A percentile compares a stretch with the other conserved stretches of the same genome.
These are phyloP conservation scores for Penstemon newberryi DNA, from an alignment of 257 asterid species.

Conservation along the genomic window DNA sequence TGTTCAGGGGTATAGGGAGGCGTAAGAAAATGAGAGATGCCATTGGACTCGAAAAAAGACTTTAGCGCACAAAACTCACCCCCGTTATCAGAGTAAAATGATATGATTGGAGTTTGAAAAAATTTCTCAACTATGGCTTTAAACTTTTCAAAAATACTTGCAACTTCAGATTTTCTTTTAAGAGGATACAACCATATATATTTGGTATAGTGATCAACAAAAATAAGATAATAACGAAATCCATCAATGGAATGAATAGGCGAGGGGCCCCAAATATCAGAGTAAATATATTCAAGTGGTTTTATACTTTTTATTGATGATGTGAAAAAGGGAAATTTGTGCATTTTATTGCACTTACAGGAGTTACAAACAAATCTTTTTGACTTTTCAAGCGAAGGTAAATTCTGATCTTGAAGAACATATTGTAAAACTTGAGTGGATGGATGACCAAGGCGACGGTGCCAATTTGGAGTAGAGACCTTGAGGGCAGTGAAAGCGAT, in stretches of 20 bases:
- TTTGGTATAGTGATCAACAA: background rate
- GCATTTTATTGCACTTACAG: no score
- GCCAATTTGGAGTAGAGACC: background rate
- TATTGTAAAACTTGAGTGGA: background rate
- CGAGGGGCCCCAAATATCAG: slow-evolving; percentile 22
- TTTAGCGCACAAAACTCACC: background rate
- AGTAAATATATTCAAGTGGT: background rate
- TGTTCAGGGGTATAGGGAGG: slow-evolving; percentile 26
- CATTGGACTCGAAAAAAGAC: background rate
- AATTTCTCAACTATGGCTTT: background rate
- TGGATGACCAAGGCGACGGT: background rate
- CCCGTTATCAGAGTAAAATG: slow-evolving; percentile 20
- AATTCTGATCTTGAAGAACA: no score
- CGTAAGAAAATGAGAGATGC: slow-evolving; percentile 23
- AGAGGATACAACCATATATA: slow-evolving; percentile 9
- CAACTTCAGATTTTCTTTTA: background rate
- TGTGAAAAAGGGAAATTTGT: no score
- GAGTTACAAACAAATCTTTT: background rate
- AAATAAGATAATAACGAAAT: slow-evolving; percentile 8
- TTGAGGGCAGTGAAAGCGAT: background rate
- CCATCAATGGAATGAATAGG: background rate
- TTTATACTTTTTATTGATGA: background rate
- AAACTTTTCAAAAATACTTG: background rate
- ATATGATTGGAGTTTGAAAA: background rate
- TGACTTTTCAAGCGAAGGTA: background rate